Evolutionary conservation across 371 early-diverging fungal genomes (phyloP).

Genomic region (Batkoa obscura): DNA sequence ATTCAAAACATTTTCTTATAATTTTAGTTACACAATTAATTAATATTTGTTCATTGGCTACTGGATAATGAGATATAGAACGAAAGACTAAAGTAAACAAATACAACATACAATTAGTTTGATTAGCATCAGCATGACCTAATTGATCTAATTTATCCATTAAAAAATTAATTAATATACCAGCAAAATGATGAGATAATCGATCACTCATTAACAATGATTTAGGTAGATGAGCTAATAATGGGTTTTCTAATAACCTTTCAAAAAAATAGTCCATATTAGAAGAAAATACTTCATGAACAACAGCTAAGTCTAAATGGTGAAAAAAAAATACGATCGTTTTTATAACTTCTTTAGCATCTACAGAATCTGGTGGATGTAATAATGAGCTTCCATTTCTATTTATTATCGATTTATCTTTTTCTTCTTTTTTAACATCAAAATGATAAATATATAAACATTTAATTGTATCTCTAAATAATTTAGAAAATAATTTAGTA

Average conservation of each 20-base stretch:
- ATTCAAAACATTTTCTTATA: conserved; percentile 72
- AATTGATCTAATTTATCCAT: conserved; percentile 67
- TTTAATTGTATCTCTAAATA: not conserved
- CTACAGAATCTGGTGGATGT: not conserved
- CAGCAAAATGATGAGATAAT: conserved; percentile 57
- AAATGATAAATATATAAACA: not conserved
- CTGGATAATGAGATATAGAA: conserved; percentile 84
- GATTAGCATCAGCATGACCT: conserved; percentile 52
- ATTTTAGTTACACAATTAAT: conserved; percentile 78
- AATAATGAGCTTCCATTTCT: not conserved
- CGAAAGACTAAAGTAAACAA: conserved; percentile 86
- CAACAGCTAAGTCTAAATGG: conserved; percentile 43
- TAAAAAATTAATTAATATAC: conserved; percentile 53
- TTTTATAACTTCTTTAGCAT: conserved; percentile 10
- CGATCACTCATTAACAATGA: conserved; percentile 67
- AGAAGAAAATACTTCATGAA: conserved; percentile 1
- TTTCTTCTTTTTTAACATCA: not conserved
- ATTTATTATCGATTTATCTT: not conserved
- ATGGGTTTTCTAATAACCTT: conserved; percentile 53
- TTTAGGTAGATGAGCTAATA: conserved; percentile 71
- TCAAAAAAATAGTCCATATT: conserved; percentile 39
- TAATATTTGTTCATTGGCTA: conserved; percentile 72
- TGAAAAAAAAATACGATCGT: conserved; percentile 36
- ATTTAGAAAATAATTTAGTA: not conserved
- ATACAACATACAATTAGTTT: conserved; percentile 65